phyloP scores from a whole-genome alignment of 148 eudicot genomes.

The Fallopia convolvulus region DNA sequence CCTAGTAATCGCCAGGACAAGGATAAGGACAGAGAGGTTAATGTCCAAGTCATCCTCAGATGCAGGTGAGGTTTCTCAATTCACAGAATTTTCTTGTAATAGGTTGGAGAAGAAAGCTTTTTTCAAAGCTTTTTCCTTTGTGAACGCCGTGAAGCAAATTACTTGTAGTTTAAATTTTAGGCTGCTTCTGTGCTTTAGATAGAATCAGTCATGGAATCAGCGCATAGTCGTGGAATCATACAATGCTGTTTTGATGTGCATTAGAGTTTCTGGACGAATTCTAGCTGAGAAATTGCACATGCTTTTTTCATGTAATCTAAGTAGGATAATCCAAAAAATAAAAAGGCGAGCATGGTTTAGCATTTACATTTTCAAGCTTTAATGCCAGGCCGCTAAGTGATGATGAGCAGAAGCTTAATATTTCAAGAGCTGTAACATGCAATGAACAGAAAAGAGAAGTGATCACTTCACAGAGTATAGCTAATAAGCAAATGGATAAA shows the following conservation, averaged over 20 bases:
- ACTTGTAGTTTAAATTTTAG: not conserved
- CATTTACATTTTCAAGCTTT: not conserved
- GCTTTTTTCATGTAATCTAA: not conserved
- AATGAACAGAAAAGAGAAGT: slow-evolving; percentile 68
- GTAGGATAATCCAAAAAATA: not conserved
- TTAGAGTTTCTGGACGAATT: not conserved
- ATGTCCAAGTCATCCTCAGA: slow-evolving; percentile 78
- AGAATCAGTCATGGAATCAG: not conserved
- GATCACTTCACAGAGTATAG: slow-evolving; percentile 36
- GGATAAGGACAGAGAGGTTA: slow-evolving; percentile 59
- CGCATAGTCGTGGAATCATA: not conserved
- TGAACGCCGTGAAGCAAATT: not conserved
- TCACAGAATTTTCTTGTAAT: not conserved
- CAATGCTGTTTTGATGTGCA: not conserved
- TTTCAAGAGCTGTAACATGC: slow-evolving; percentile 51
- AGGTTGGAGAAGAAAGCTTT: not conserved
- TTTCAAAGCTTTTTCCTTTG: no score
- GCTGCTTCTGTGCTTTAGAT: not conserved
- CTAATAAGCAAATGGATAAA: slow-evolving; percentile 63
- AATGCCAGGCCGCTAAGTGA: slow-evolving; percentile 60
- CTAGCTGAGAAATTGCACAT: not conserved
- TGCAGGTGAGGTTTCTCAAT: slow-evolving; percentile 55
- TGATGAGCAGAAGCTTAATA: slow-evolving; percentile 61
- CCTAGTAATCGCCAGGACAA: slow-evolving; percentile 37
- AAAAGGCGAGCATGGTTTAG: not conserved